Base-by-base conservation (phyloP, 805 yeast species). In the Helenozyma baotianmanensis region DNA sequence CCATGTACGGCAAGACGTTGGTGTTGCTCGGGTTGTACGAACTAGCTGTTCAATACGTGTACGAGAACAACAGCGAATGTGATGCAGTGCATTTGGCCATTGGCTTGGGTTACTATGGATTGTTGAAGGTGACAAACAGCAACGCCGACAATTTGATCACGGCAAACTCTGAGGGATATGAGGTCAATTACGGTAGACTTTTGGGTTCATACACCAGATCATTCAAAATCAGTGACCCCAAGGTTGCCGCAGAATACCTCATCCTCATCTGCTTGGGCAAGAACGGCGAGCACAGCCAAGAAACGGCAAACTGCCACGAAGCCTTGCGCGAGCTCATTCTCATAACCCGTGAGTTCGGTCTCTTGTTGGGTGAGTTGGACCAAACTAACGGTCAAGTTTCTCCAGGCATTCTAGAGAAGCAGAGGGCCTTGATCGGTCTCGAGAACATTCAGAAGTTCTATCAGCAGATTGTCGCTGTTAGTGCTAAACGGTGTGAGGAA, bases 11-110 rank as follows among this genome's bases (percentile, higher is more conserved):
- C 46, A 88, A 83, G 48, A 73, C 83, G 2, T 66, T 89, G 45
- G 56, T 85, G 7, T 64, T 88, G 48, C 70, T 79, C 42, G 97
- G 97, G 0, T 67, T 85, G 29, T 88, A 80, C 53, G 96, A 88
- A 49, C 68, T 73, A 35, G 95, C 96, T 0, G 76, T 86, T 15
- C 76, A 78, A 40, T 76, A 80, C 50, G 58, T 80, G 21, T 73
- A 75, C 47, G 68, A 66, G 25, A 61, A 70, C 21, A 62, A 74
- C 26, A 81, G 76, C 54, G 95, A 86, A 53, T 76, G 85, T 34
- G 96, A 87, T 50, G 82, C 95, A 9, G 92, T 88, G 11, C 97
- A 92, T 59, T 70, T 88, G 42, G 87, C 95, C 1, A 83, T 92
- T 43, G 85, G 83, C 0, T 67, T 92, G 31, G 76, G 80, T 6